Conservation (phyloP, 345 rosid genomes). For the Arabidopsis arenosa region DNA sequence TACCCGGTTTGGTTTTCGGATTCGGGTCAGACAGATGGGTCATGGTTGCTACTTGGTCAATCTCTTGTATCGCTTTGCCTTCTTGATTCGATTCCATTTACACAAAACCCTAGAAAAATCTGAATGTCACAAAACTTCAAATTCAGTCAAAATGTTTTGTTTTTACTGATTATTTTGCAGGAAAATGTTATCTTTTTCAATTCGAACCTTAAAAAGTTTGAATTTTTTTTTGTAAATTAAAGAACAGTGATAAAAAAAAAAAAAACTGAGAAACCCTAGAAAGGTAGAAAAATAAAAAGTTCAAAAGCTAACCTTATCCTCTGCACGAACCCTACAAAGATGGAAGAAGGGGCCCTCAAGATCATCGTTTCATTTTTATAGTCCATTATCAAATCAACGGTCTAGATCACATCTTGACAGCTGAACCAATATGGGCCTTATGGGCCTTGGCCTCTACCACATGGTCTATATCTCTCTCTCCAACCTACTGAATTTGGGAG, state of each 20-base stretch:
- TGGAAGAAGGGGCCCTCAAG: constrained; percentile 45
- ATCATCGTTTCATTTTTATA: constrained; percentile 31
- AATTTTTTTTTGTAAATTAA: not conserved
- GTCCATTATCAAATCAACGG: constrained; percentile 42
- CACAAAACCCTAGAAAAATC: not conserved
- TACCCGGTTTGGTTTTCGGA: constrained; percentile 39
- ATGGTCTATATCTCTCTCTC: too few relatives aligned
- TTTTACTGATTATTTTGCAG: not conserved
- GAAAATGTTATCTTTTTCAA: not conserved
- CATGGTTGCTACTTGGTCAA: constrained; percentile 42
- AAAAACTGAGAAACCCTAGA: constrained; percentile 45
- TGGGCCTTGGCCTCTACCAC: constrained; percentile 4
- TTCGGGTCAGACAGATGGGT: constrained; percentile 37
- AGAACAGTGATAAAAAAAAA: constrained; percentile 6
- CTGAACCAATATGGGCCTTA: constrained; percentile 3
- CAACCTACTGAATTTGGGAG: too few relatives aligned
- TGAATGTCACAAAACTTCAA: not conserved
- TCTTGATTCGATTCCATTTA: constrained; percentile 44
- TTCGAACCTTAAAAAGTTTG: not conserved
- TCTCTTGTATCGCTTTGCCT: constrained; percentile 49
- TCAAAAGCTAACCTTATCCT: constrained; percentile 39
- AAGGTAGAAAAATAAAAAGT: constrained; percentile 16
- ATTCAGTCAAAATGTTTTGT: constrained; percentile 18
- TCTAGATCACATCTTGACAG: constrained; percentile 15
- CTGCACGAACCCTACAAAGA: constrained; percentile 38